A percentile compares a stretch with the other conserved stretches of the same genome.
phyloP scores from a whole-genome alignment of 2,329 filamentous ascomycete genomes.

The Botrytis pseudocinerea region DNA sequence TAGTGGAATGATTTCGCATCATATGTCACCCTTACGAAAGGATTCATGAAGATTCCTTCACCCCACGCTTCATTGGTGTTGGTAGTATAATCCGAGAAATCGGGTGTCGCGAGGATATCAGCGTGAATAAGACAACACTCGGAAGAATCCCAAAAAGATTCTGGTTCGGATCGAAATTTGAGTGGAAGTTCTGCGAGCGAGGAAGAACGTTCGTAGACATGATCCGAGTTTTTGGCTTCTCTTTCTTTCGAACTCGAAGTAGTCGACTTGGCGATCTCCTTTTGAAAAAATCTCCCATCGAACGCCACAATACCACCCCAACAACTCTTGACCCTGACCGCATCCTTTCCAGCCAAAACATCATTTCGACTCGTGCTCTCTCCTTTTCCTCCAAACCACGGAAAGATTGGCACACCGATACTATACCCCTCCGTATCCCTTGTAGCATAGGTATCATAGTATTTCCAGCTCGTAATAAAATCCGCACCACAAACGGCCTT shows the following conservation, averaged over 20 bases:
- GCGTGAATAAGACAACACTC: conserved; percentile 63
- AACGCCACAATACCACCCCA: conserved; percentile 77
- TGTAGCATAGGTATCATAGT: conserved; percentile 74
- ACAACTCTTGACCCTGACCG: conserved; percentile 70
- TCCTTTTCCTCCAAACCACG: conserved; percentile 61
- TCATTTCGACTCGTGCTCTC: conserved; percentile 59
- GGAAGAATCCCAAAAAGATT: conserved; percentile 62
- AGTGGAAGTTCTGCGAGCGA: conserved; percentile 28
- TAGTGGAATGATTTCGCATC: conserved; percentile 56
- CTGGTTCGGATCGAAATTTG: conserved; percentile 57
- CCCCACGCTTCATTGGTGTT: conserved; percentile 36
- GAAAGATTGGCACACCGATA: conserved; percentile 65
- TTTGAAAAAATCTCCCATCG: conserved; percentile 60
- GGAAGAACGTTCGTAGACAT: conserved; percentile 27
- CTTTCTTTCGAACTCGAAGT: background rate
- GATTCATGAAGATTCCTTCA: conserved; percentile 71
- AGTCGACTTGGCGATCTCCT: background rate
- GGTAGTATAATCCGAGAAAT: conserved; percentile 20
- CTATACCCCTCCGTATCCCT: conserved; percentile 65
- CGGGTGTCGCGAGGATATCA: conserved; percentile 45
- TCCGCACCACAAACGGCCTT: conserved; percentile 71
- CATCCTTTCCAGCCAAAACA: conserved; percentile 60
- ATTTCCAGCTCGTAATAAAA: conserved; percentile 65
- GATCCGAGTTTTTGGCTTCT: background rate
- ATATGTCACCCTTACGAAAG: conserved; percentile 72